Base-by-base conservation (phyloP, 768 basidiomycete species). In the Amyloporia xantha region DNA sequence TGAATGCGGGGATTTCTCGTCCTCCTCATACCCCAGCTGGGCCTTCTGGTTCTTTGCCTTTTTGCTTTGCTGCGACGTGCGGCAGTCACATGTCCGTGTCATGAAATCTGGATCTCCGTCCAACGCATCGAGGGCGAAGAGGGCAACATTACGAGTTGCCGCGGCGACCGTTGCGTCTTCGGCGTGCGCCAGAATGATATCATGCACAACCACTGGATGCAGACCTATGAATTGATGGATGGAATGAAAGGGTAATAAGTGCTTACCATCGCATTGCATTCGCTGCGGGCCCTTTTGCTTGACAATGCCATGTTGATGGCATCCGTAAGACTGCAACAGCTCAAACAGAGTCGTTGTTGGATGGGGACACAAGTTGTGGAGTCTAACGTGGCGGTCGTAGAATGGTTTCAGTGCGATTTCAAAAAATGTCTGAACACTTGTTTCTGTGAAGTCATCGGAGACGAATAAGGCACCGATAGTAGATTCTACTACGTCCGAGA, bases 401-500 rank as follows among this genome's bases (percentile, higher is more conserved):
- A 92, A 93, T 4, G 89, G 89, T 63, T 79, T 74, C 47, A 91
- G 68, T 41, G 84, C 67, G 44, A 72, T 76, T 48, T 81, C 73
- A 66, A 86, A 92, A 57, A 92, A 71, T 0, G 68, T 67, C 57
- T 85, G 76, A 21, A 75, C 74, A 3, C 86, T 85, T 44, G 68
- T 66, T 21, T 75, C 74, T 15, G 78, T 75, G 65, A 82, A 87
- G 47, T 76, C 71, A 60, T 91, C 88, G 19, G 82, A 86, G 53
- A 92, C 76, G 65, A 83, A 88, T 43, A 90, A 67, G 9, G 87
- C 90, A 7, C 88, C 91, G 28, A 89, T 70, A 35, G 87, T 71
- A 2, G 89, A 82, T 64, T 93, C 90, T 19, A 92, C 74, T 23
- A 91, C 72, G 62, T 91, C 88, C 6, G 86, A 86, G 17, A 92